phyloP scores from a whole-genome alignment of 2,329 filamentous ascomycete genomes.

The Aspergillus hortae region DNA sequence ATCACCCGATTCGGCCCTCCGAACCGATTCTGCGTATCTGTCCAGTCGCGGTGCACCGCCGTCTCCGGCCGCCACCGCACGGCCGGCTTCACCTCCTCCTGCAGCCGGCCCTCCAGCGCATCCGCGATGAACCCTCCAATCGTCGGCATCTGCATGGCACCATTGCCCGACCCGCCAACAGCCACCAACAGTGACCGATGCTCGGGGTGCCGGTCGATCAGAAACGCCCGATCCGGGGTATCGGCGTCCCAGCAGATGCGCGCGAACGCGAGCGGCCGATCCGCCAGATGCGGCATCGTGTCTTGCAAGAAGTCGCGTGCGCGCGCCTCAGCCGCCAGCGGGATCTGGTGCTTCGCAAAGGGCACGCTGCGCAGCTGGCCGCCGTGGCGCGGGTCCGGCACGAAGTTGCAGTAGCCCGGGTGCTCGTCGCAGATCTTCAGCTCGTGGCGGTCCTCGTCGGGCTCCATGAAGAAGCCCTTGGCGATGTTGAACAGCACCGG shows the following conservation, averaged over 20 bases:
- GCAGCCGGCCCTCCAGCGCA: constrained; percentile 44
- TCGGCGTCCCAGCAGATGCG: constrained; percentile 58
- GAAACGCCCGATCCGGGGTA: constrained; percentile 52
- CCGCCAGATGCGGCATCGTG: constrained; percentile 52
- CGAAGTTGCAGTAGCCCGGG: constrained; percentile 52
- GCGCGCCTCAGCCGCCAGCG: constrained; percentile 45
- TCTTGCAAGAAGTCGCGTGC: constrained; percentile 49
- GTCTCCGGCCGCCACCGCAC: constrained; percentile 54
- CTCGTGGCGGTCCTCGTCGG: constrained; percentile 36
- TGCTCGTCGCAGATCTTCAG: constrained; percentile 50
- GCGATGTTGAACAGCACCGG: constrained; percentile 48
- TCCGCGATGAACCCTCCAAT: constrained; percentile 51
- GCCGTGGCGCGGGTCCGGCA: constrained; percentile 30
- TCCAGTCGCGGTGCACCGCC: constrained; percentile 45
- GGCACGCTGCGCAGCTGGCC: constrained; percentile 33
- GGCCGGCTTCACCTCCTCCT: constrained; percentile 39
- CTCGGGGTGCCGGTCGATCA: constrained; percentile 50
- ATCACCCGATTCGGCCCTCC: constrained; percentile 48
- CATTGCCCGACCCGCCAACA: constrained; percentile 52
- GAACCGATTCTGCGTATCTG: constrained; percentile 47
- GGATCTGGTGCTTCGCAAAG: constrained; percentile 43
- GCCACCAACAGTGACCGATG: constrained; percentile 45
- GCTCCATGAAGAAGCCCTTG: constrained; percentile 49
- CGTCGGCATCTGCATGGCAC: constrained; percentile 52
- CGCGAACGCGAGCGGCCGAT: constrained; percentile 48